phyloP scores from a whole-genome alignment of 306 rosid genomes.

The Cucumis cinereus region DNA sequence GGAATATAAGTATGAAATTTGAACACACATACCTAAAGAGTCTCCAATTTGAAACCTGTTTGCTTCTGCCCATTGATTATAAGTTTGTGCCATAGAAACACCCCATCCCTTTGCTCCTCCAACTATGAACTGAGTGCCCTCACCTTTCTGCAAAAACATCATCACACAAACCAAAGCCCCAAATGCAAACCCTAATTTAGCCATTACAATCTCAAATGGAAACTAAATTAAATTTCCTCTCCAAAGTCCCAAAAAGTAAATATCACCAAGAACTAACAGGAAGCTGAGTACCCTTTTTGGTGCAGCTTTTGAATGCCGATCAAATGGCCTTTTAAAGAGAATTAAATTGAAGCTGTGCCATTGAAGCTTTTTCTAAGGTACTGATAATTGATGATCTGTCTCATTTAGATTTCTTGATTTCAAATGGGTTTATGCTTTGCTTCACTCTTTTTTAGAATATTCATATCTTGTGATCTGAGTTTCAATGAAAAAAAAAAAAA shows the following conservation, averaged over 20 bases:
- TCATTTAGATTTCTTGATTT: constrained; percentile 43
- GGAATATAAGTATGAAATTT: neutral
- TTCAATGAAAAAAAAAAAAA: neutral
- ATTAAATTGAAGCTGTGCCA: constrained; percentile 36
- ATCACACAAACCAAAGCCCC: constrained; percentile 28
- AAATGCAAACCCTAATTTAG: constrained; percentile 14
- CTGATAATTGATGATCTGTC: constrained; percentile 33
- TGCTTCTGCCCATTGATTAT: constrained; percentile 68
- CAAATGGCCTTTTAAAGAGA: constrained; percentile 4
- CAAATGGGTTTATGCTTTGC: constrained; percentile 68
- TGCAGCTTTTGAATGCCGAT: neutral
- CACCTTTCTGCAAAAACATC: constrained; percentile 35
- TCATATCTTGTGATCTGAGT: constrained; percentile 62
- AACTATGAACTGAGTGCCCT: constrained; percentile 36
- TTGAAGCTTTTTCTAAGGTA: constrained; percentile 40
- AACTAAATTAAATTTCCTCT: neutral
- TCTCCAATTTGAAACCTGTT: constrained; percentile 72
- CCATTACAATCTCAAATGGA: constrained; percentile 25
- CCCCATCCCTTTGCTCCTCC: constrained; percentile 73
- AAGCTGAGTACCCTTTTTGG: neutral
- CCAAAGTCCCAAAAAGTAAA: neutral
- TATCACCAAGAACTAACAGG: too few relatives aligned
- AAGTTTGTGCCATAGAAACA: constrained; percentile 34
- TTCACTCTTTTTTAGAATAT: constrained; percentile 35
- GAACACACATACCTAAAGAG: constrained; percentile 33